A percentile compares a stretch with the other conserved stretches of the same genome.
phyloP scores from a whole-genome alignment of 2,329 filamentous ascomycete species.

The Botrytis fabae region DNA sequence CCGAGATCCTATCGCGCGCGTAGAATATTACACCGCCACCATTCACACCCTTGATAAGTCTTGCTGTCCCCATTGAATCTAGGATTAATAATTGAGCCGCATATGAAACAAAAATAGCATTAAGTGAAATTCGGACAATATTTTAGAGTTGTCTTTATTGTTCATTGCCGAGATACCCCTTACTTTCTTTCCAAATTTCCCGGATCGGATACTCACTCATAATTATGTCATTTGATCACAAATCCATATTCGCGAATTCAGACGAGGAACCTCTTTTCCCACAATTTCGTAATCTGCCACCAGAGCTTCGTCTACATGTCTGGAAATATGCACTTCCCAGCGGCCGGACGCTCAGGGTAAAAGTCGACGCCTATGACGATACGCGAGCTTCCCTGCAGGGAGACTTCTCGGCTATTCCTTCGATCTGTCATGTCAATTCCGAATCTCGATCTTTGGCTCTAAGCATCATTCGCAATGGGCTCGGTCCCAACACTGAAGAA shows the following conservation, averaged over 20 bases:
- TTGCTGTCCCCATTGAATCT: background rate
- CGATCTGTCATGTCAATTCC: constrained; percentile 24
- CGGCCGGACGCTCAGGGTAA: constrained; percentile 5
- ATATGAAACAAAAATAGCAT: background rate
- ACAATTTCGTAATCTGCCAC: background rate
- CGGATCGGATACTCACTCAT: too few relatives aligned
- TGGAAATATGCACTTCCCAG: constrained; percentile 5
- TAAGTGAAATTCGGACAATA: background rate
- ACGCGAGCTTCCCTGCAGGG: background rate
- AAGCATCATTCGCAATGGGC: background rate
- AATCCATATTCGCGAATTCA: fast-evolving
- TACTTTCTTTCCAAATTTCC: background rate
- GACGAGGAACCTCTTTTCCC: background rate
- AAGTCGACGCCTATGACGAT: constrained; percentile 5
- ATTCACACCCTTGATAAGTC: background rate
- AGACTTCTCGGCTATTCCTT: constrained; percentile 28
- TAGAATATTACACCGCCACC: background rate
- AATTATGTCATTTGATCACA: background rate
- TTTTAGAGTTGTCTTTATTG: background rate
- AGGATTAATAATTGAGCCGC: background rate
- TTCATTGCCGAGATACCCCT: background rate
- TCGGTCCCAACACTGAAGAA: background rate
- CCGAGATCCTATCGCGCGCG: background rate
- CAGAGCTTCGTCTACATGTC: constrained; percentile 5
- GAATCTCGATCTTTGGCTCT: constrained; percentile 19